Base-by-base conservation (phyloP, 2,329 filamentous ascomycete genomes). In the Hysterium pulicare region DNA sequence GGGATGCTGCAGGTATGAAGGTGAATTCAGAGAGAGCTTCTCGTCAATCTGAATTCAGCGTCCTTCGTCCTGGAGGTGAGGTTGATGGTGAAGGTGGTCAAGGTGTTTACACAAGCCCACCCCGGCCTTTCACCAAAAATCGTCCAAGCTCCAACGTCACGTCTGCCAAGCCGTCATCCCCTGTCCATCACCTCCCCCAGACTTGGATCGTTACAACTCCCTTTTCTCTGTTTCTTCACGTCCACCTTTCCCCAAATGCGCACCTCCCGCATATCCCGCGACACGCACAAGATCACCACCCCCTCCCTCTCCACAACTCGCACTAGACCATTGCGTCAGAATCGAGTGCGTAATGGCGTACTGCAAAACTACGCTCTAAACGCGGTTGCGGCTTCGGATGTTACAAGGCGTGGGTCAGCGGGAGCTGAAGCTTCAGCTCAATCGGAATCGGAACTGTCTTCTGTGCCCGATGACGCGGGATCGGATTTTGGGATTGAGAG, bases 231-330 rank as follows among this genome's bases (percentile, higher is more conserved):
- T 8, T 33, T 15, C 31, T 15, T 9, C 9, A 7, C 8, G 9
- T 37, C n/a, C 4, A 15, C 11, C 32, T 10, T 16, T 17, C 4
- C 32, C 16, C 8, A 42, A 30, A 68, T 68, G 65, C 61, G 63
- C 10, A 63, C 64, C 39, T 68, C 65, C 19, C 62, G 64, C 40
- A 54, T 68, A 34, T 62, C 65, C 44, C 64, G 59, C 41, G 64
- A 68, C 49, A 62, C 63, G 4, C 49, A 57, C 23, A 62, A 55
- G 38, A 53, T 62, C 40, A 37, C 49, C 45, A 38, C 47, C 20
- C n/a, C n/a, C n/a, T 22, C 43, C 37, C 44, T 65, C 38, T 52
- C 59, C 33, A 57, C 57, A 41, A 59, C 46, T 45, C 61, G 57
- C 42, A 46, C 47, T 32, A 53, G 50, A 23, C 48, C 57, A 46